A percentile compares a stretch with the other conserved stretches of the same genome.
Conservation (phyloP, 78 protist species). For the Dictyostelium brefeldianum region DNA sequence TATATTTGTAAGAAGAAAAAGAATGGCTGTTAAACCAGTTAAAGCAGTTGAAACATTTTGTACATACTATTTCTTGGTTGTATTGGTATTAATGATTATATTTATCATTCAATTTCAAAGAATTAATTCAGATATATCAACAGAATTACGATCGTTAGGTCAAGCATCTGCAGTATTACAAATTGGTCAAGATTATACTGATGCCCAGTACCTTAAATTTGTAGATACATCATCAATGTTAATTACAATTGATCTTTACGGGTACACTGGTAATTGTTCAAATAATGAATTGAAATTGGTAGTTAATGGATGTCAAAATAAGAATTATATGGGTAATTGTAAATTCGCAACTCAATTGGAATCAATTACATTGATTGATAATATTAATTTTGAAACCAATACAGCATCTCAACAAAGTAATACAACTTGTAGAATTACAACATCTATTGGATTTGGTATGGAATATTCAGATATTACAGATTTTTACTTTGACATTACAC, state of each 20-base stretch:
- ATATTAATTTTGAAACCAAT: background rate
- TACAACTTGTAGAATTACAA: constrained; percentile 36
- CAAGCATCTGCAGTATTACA: constrained; percentile 34
- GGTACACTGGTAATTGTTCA: constrained; percentile 37
- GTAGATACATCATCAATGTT: constrained; percentile 36
- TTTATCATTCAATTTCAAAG: constrained; percentile 66
- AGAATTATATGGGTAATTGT: constrained; percentile 65
- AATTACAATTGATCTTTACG: constrained; percentile 39
- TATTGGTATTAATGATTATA: constrained; percentile 41
- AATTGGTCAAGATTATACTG: constrained; percentile 17
- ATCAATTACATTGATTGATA: background rate
- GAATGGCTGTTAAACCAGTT: constrained; percentile 49
- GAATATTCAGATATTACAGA: constrained; percentile 39
- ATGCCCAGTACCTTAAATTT: constrained; percentile 34
- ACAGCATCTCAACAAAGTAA: background rate
- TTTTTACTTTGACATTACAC: constrained; percentile 16
- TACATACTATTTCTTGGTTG: constrained; percentile 46
- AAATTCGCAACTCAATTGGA: background rate
- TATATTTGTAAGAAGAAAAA: constrained; percentile 41
- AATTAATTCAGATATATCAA: constrained; percentile 26
- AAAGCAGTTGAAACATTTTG: constrained; percentile 73
- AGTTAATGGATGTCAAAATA: constrained; percentile 38
- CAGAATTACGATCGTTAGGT: constrained; percentile 48
- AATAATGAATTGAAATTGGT: background rate
- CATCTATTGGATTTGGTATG: background rate